These are phyloP conservation scores for Closterium sp. DNA, from an alignment of 139 green algal genomes.

Conservation along the genomic window DNA sequence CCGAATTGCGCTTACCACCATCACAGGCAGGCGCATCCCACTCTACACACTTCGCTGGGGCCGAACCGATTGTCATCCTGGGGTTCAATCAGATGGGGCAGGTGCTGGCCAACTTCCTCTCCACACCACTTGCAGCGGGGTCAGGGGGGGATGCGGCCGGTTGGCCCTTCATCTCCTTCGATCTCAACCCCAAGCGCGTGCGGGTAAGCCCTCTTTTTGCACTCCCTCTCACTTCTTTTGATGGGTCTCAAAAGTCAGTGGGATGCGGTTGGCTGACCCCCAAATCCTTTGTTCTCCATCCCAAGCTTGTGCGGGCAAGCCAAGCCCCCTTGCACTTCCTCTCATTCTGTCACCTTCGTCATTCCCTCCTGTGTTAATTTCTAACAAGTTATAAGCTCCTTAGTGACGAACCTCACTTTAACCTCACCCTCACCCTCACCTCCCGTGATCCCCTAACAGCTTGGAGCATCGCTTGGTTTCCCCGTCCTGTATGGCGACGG, in stretches of 20 bases:
- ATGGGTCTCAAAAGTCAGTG: too few species aligned
- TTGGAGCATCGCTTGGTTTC: conserved; percentile 31
- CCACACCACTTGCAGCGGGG: conserved; percentile 58
- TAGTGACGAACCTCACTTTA: not conserved
- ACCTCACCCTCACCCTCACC: not conserved
- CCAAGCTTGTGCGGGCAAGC: too few species aligned
- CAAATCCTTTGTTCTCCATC: too few species aligned
- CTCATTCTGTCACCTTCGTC: too few species aligned
- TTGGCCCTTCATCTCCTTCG: conserved; percentile 80
- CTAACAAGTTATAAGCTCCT: not conserved
- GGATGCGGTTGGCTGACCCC: too few species aligned
- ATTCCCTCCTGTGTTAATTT: not conserved
- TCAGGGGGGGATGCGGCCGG: conserved; percentile 15
- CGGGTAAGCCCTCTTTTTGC: conserved; percentile 21
- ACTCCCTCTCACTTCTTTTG: too few species aligned
- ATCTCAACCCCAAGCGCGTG: conserved; percentile 70
- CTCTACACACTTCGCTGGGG: conserved; percentile 12
- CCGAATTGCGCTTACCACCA: too few species aligned
- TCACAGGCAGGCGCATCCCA: too few species aligned
- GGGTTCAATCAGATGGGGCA: conserved; percentile 80
- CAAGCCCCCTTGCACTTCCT: too few species aligned
- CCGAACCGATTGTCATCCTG: conserved; percentile 72
- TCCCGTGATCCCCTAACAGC: not conserved
- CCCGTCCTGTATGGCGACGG: conserved; percentile 71
- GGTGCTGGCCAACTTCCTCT: conserved; percentile 69